A percentile compares a stretch with the other conserved stretches of the same genome.
Evolutionary conservation across 495 filamentous ascomycete genomes (phyloP).

Genomic region (Hypoxylon lienhwacheense): DNA sequence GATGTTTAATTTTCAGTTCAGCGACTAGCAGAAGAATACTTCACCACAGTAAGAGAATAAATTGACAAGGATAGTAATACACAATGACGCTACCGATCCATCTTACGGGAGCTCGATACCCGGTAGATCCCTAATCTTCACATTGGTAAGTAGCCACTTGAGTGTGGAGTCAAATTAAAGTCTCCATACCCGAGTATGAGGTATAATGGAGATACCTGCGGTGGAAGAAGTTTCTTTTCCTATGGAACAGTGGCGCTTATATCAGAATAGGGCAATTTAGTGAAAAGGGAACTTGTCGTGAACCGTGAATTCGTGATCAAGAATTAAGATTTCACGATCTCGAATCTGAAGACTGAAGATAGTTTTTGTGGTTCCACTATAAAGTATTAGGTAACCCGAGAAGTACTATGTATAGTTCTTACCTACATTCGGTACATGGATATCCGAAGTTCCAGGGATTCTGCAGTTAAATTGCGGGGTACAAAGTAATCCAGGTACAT

Average conservation of each 20-base stretch:
- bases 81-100: conserved; percentile 26
- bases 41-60: neutral
- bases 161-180: conserved; percentile 11
- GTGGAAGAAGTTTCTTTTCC: conserved; percentile 19
- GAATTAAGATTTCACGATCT: conserved; percentile 23
- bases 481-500: too few relatives aligned
- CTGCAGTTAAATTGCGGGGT: conserved; percentile 18
- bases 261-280: conserved; percentile 28
- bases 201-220: conserved; percentile 9
- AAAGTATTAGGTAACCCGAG: too few relatives aligned
- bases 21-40: neutral
- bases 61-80: conserved; percentile 7
- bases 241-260: conserved; percentile 32
- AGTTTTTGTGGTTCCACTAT: conserved; percentile 21
- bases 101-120: conserved; percentile 14
- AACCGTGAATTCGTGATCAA: too few relatives aligned
- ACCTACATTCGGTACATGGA: neutral
- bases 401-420: too few relatives aligned
- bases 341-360: conserved; percentile 17
- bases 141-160: conserved; percentile 2
- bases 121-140: neutral
- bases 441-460: conserved; percentile 14
- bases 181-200: conserved; percentile 13
- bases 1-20: neutral
- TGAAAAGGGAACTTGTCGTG: conserved; percentile 10